Evolutionary conservation across 306 rosid species (phyloP).

Genomic region (Trifolium pratense): DNA sequence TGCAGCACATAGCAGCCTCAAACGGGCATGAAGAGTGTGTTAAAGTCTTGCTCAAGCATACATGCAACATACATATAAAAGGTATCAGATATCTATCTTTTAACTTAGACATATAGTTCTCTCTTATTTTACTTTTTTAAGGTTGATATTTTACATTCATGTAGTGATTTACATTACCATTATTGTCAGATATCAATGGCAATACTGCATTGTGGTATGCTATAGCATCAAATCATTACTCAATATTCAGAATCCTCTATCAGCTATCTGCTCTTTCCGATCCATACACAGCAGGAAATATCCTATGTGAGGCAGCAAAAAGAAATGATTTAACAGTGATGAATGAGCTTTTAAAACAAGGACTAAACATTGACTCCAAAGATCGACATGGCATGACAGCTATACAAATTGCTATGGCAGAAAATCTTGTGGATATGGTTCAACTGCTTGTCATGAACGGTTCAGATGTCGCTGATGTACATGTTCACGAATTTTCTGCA

Average conservation of each 20-base stretch:
- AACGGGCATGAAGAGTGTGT: conserved; percentile 81
- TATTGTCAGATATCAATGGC: conserved; percentile 62
- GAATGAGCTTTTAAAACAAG: conserved; percentile 68
- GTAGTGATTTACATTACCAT: conserved; percentile 16
- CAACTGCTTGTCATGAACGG: conserved; percentile 67
- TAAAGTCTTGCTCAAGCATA: conserved; percentile 65
- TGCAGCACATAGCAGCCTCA: conserved; percentile 81
- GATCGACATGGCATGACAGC: conserved; percentile 53
- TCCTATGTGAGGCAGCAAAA: conserved; percentile 68
- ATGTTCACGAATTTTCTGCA: conserved; percentile 42
- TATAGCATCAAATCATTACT: conserved; percentile 63
- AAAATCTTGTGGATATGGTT: conserved; percentile 66
- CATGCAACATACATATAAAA: conserved; percentile 61
- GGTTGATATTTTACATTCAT: conserved; percentile 3
- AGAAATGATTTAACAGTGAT: conserved; percentile 54
- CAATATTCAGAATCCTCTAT: conserved; percentile 70
- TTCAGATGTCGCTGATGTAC: conserved; percentile 45
- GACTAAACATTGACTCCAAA: conserved; percentile 66
- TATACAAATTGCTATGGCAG: conserved; percentile 60
- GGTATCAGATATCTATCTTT: conserved; percentile 49
- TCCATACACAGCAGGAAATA: conserved; percentile 60
- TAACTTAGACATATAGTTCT: not conserved
- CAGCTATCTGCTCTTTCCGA: conserved; percentile 54
- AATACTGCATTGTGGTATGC: conserved; percentile 87
- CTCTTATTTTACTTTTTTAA: not conserved